These are phyloP conservation scores for Hyaloscypha hepaticicola DNA, from an alignment of 495 filamentous ascomycete species.

Conservation along the genomic window DNA sequence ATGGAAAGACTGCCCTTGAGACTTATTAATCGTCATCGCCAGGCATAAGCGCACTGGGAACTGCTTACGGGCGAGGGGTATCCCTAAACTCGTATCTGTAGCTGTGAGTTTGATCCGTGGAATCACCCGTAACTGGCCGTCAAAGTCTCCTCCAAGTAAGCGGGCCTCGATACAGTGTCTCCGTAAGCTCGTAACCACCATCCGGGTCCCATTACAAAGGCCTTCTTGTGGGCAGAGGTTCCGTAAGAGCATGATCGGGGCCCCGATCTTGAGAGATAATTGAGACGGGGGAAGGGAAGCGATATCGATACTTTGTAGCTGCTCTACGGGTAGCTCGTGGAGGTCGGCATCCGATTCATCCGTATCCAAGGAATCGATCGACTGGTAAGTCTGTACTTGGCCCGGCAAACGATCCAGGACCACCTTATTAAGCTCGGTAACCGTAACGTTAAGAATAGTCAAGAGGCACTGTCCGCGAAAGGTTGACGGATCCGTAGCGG, in stretches of 20 bases:
- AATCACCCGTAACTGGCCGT: conserved; percentile 1
- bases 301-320: too few species aligned
- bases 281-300: neutral
- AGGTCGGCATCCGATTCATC: too few species aligned
- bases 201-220: neutral
- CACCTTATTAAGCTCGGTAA: neutral
- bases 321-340: too few species aligned
- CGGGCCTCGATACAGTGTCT: neutral
- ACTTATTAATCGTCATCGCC: too few species aligned
- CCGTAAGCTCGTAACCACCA: neutral
- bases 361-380: too few species aligned
- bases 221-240: conserved; percentile 1
- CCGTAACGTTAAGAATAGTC: too few species aligned
- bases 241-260: neutral
- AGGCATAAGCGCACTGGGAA: too few species aligned
- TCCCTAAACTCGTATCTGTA: neutral
- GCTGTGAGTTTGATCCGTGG: neutral
- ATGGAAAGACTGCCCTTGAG: neutral
- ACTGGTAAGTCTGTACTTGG: too few species aligned
- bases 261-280: neutral
- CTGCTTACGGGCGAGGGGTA: too few species aligned
- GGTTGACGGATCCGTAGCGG: neutral
- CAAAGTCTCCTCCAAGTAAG: neutral
- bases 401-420: neutral
- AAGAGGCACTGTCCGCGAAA: neutral